phyloP scores from a whole-genome alignment of 2,329 filamentous ascomycete species.

The Macrophomina tecta region DNA sequence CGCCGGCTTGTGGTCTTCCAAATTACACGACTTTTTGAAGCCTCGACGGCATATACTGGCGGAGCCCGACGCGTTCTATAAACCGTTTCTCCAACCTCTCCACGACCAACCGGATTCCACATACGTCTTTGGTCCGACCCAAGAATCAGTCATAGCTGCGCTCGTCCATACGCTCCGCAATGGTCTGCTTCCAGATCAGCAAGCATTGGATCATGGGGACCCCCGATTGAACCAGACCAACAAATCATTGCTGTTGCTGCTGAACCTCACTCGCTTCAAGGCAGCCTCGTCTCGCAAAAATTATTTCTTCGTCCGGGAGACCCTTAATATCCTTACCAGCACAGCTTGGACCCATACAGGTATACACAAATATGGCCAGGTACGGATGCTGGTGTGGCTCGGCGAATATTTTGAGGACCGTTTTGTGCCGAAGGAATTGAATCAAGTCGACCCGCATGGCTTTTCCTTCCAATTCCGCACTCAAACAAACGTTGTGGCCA shows the following conservation, averaged over 20 bases:
- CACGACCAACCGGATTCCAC: slow-evolving; percentile 47
- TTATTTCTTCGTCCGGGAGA: slow-evolving; percentile 61
- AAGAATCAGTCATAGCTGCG: slow-evolving; percentile 33
- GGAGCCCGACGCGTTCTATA: slow-evolving; percentile 71
- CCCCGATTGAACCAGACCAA: slow-evolving; percentile 62
- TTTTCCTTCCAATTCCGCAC: background rate
- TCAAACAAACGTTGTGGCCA: slow-evolving; percentile 5
- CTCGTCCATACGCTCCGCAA: slow-evolving; percentile 61
- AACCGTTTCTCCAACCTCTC: slow-evolving; percentile 62
- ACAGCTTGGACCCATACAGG: slow-evolving; percentile 64
- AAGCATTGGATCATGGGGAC: slow-evolving; percentile 45
- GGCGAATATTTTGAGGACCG: slow-evolving; percentile 64
- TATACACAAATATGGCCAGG: slow-evolving; percentile 77
- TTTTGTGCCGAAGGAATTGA: slow-evolving; percentile 62
- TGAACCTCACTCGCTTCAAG: slow-evolving; percentile 9
- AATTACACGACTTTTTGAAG: slow-evolving; percentile 74
- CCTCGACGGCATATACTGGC: slow-evolving; percentile 84
- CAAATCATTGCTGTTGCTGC: slow-evolving; percentile 68
- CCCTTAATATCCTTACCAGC: slow-evolving; percentile 67
- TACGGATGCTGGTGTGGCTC: slow-evolving; percentile 79
- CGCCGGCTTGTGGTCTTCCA: slow-evolving; percentile 76
- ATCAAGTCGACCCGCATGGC: background rate
- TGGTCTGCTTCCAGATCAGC: slow-evolving; percentile 63
- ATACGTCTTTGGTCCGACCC: slow-evolving; percentile 40
- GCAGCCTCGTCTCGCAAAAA: background rate